Evolutionary conservation across 306 rosid genomes (phyloP), one percentile per base, ranked within the genome.

Genomic region (cucumber (Cucumis sativus)): DNA sequence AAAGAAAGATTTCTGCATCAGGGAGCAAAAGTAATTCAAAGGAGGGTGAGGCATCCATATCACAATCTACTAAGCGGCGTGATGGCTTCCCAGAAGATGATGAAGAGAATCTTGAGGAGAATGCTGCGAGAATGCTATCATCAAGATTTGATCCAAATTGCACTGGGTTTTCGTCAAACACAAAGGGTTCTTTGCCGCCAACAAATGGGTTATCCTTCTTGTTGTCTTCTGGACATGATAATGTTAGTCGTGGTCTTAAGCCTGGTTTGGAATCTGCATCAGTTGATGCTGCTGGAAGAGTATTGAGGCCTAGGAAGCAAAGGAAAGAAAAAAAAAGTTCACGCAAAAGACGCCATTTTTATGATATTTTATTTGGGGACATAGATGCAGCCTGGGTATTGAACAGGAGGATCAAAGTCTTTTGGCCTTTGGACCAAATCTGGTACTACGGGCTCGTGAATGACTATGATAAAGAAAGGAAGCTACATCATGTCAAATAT

Each of bases 101-200:
- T 60, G 96, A 92, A 83, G 97, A 89, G 82, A 96, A 96, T 86
- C 98, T 96, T 55, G 99, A 96, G 86, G 97, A 92, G 86, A 96
- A 92, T 82, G 99, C 99, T 63, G 98, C 98, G 8, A 89, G 86
- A 84, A 96, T 96, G 99, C 89, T 96, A 75, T 96, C 99, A 30
- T 96, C 99, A 69, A 86, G 99, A 88, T 96, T 96, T 86, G 96
- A 96, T 91, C 97, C 98, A 39, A 92, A 86, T 85, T 96, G 93
- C 84, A 91, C 99, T 57, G 98, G 97, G 33, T 91, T 89, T 87
- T 82, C 95, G 33, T 82, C 86, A 40, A 85, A 82, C 81, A 74
- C 80, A 80, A 88, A 89, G 86, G 83, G 90, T 79, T 82, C 84
- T 30, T 76, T 84, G 81, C 85, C 86, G 77, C 81, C 89, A 10